phyloP scores from a whole-genome alignment of 2,329 filamentous ascomycete genomes.

The Hypomyces rosellus region DNA sequence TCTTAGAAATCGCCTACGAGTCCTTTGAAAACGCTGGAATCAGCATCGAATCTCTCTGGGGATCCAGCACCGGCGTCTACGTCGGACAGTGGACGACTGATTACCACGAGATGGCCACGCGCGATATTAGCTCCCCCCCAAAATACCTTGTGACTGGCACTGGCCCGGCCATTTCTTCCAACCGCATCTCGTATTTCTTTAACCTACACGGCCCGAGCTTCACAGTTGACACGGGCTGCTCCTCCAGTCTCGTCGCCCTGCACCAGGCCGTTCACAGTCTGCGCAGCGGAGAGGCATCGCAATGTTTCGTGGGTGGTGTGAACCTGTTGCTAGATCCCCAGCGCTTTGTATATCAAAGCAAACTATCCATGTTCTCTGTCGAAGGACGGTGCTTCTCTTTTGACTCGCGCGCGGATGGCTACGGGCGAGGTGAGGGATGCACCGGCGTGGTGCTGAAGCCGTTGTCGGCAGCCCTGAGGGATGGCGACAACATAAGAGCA shows the following conservation, averaged over 20 bases:
- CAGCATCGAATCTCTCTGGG: slow-evolving; percentile 20
- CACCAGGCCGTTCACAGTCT: slow-evolving; percentile 36
- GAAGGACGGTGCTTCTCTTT: slow-evolving; percentile 28
- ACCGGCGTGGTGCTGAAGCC: slow-evolving; percentile 37
- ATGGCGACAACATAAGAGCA: slow-evolving; percentile 29
- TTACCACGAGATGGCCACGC: slow-evolving; percentile 17
- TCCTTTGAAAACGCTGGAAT: slow-evolving; percentile 28
- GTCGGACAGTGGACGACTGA: slow-evolving; percentile 21
- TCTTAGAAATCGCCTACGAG: slow-evolving; percentile 22
- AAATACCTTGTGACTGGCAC: slow-evolving; percentile 14
- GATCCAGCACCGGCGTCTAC: slow-evolving; percentile 24
- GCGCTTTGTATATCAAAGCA: slow-evolving; percentile 19
- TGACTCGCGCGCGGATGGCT: slow-evolving; percentile 40
- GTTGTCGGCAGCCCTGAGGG: slow-evolving; percentile 33
- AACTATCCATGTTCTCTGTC: slow-evolving; percentile 18
- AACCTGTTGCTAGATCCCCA: slow-evolving; percentile 22
- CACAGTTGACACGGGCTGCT: slow-evolving; percentile 45
- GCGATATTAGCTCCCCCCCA: slow-evolving; percentile 35
- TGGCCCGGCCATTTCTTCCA: no score
- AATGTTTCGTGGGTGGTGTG: slow-evolving; percentile 22
- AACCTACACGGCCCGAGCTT: no score
- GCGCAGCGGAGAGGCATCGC: slow-evolving; percentile 28
- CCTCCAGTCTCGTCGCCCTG: slow-evolving; percentile 39
- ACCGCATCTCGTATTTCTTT: no score
- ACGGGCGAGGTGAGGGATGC: slow-evolving; percentile 41